These are phyloP conservation scores for Suhomyces faveliae DNA, from an alignment of 805 yeast species.

Conservation along the genomic window DNA sequence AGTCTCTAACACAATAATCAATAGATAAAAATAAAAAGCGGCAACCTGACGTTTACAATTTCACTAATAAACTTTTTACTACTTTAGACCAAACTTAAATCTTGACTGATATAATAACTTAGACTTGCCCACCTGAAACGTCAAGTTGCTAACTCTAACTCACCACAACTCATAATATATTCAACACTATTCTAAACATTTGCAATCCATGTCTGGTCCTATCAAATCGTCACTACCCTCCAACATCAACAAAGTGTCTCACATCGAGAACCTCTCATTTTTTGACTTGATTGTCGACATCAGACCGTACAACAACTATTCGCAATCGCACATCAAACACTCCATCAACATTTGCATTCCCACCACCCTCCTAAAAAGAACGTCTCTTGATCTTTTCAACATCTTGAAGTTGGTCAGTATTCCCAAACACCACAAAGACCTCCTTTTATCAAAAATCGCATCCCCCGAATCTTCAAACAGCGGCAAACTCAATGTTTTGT, in stretches of 20 bases:
- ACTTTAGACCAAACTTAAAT: neutral
- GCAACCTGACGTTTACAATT: neutral
- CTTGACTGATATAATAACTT: neutral
- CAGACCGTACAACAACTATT: slow-evolving; percentile 39
- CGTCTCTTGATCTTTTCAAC: slow-evolving; percentile 30
- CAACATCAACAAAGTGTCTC: slow-evolving; percentile 7
- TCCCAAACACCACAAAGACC: slow-evolving; percentile 18
- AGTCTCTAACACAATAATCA: neutral
- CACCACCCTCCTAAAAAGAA: slow-evolving; percentile 42
- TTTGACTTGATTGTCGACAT: slow-evolving; percentile 32
- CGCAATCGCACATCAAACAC: slow-evolving; percentile 25
- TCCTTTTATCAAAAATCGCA: slow-evolving; percentile 15
- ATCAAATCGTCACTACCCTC: slow-evolving; percentile 2
- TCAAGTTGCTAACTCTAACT: no score
- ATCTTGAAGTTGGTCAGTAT: slow-evolving; percentile 33
- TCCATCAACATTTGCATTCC: slow-evolving; percentile 44
- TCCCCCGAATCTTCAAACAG: neutral
- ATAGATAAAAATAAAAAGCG: neutral
- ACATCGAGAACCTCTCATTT: slow-evolving; percentile 7
- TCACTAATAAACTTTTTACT: neutral
- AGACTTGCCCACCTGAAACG: no score
- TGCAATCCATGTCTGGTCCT: neutral
- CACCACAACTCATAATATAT: no score
- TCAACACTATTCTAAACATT: no score
- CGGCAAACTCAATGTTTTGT: slow-evolving; percentile 20